These are phyloP conservation scores for Gossypium trilobum DNA, from an alignment of 441 rosid genomes.

Conservation along the genomic window DNA sequence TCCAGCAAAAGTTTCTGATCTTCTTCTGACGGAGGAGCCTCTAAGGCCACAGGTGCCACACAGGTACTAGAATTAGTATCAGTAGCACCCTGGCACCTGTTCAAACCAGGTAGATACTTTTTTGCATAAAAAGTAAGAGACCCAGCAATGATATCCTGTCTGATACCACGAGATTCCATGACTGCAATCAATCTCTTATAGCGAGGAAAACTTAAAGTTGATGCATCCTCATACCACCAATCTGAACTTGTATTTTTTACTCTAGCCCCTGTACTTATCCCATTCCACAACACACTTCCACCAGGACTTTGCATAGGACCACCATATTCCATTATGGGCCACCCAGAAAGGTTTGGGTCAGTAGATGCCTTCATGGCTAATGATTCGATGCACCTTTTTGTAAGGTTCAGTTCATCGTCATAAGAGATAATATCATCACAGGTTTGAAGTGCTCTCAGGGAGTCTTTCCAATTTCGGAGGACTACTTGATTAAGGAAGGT, in stretches of 20 bases:
- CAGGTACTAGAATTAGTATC: slow-evolving; percentile 60
- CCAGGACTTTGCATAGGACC: slow-evolving; percentile 97
- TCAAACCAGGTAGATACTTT: slow-evolving; percentile 74
- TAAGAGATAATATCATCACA: slow-evolving; percentile 55
- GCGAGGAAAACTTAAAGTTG: slow-evolving; percentile 60
- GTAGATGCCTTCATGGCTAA: slow-evolving; percentile 65
- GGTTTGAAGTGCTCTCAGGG: slow-evolving; percentile 68
- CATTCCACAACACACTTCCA: slow-evolving; percentile 89
- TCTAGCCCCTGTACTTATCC: slow-evolving; percentile 89
- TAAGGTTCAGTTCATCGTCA: slow-evolving; percentile 66
- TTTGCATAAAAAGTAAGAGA: slow-evolving; percentile 66
- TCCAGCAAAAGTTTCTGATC: slow-evolving; percentile 70
- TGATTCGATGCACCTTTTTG: slow-evolving; percentile 70
- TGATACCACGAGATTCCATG: slow-evolving; percentile 76
- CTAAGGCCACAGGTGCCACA: slow-evolving; percentile 40
- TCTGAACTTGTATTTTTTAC: slow-evolving; percentile 61
- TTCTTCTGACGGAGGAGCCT: slow-evolving; percentile 60
- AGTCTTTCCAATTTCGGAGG: slow-evolving; percentile 79
- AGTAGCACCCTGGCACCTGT: slow-evolving; percentile 54
- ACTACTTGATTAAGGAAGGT: slow-evolving; percentile 77
- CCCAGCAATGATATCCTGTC: slow-evolving; percentile 65
- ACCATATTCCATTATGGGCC: slow-evolving; percentile 86
- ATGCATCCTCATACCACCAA: slow-evolving; percentile 96
- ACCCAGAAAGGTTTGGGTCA: slow-evolving; percentile 81
- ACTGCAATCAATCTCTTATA: slow-evolving; percentile 57